A percentile compares a stretch with the other conserved stretches of the same genome.
phyloP scores from a whole-genome alignment of 2,329 filamentous ascomycete genomes.

The Penicillium olsonii region DNA sequence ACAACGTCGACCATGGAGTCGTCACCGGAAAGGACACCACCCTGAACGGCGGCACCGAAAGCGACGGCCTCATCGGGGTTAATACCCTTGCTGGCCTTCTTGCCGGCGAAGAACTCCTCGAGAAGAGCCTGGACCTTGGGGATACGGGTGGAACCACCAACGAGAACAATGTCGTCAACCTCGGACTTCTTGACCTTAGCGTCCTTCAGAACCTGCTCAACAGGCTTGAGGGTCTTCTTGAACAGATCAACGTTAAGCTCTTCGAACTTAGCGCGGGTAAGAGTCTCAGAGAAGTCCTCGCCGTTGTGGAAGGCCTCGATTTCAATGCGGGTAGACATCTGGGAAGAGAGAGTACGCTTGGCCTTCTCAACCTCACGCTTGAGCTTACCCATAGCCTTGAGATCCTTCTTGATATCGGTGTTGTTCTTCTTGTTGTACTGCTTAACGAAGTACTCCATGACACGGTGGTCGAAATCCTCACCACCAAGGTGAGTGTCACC shows the following conservation, averaged over 20 bases:
- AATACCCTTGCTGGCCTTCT: conserved; percentile 98
- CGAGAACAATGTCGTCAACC: conserved; percentile 93
- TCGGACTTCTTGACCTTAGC: conserved; percentile 96
- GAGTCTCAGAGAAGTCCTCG: conserved; percentile 96
- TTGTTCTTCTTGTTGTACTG: conserved; percentile 97
- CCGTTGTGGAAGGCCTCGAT: conserved; percentile 97
- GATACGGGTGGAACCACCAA: conserved; percentile 98
- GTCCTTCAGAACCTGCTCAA: conserved; percentile 98
- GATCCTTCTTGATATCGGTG: conserved; percentile 89
- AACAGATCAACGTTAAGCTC: conserved; percentile 98
- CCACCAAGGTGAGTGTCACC: conserved; percentile 97
- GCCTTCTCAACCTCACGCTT: conserved; percentile 99
- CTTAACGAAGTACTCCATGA: conserved; percentile 97
- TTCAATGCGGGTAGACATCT: conserved; percentile 91
- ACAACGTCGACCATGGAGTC: conserved; percentile 77
- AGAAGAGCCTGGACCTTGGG: conserved; percentile 94
- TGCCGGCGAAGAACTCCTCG: conserved; percentile 92
- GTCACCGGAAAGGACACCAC: conserved; percentile 90
- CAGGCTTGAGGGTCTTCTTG: conserved; percentile 98
- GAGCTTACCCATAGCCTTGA: conserved; percentile 98
- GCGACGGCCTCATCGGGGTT: conserved; percentile 99
- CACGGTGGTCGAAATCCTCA: conserved; percentile 97
- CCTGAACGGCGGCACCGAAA: conserved; percentile 95
- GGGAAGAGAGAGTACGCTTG: conserved; percentile 94
- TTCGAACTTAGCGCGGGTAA: conserved; percentile 98